These are phyloP conservation scores for Podaxis sp. DNA, from an alignment of 768 basidiomycete genomes.

Conservation along the genomic window DNA sequence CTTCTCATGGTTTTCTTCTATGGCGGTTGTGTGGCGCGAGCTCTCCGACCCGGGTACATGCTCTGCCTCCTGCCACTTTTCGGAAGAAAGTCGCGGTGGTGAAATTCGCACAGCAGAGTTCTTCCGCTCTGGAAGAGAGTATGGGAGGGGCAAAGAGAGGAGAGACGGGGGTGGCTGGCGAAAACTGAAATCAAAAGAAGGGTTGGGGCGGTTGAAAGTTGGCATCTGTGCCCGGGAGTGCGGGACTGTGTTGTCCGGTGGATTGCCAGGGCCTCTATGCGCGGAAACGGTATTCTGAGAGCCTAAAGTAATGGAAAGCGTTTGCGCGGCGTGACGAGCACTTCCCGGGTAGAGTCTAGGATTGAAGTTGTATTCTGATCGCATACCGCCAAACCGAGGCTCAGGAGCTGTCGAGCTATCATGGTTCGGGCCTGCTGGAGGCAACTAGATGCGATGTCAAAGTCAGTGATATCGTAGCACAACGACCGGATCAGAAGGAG, in stretches of 20 bases:
- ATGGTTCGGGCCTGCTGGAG: neutral
- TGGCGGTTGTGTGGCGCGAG: neutral
- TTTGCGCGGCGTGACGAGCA: conserved; percentile 2
- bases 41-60: neutral
- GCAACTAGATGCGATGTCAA: neutral
- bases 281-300: neutral
- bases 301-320: neutral
- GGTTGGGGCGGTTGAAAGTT: neutral
- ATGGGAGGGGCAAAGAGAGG: conserved; percentile 1
- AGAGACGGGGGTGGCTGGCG: conserved; percentile 1
- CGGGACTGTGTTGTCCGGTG: neutral
- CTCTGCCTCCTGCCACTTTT: neutral
- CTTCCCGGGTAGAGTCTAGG: conserved; percentile 9
- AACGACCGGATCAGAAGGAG: neutral
- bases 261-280: neutral
- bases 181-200: neutral
- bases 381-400: neutral
- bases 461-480: neutral
- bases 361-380: conserved; percentile 5
- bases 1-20: neutral
- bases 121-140: neutral
- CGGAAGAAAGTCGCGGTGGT: neutral
- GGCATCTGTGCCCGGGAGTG: neutral
- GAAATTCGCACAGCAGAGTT: neutral
- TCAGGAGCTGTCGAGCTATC: neutral